A percentile compares a stretch with the other conserved stretches of the same genome.
Evolutionary conservation across 495 filamentous ascomycete species (phyloP).

Genomic region (Hypoxylon perforatum): DNA sequence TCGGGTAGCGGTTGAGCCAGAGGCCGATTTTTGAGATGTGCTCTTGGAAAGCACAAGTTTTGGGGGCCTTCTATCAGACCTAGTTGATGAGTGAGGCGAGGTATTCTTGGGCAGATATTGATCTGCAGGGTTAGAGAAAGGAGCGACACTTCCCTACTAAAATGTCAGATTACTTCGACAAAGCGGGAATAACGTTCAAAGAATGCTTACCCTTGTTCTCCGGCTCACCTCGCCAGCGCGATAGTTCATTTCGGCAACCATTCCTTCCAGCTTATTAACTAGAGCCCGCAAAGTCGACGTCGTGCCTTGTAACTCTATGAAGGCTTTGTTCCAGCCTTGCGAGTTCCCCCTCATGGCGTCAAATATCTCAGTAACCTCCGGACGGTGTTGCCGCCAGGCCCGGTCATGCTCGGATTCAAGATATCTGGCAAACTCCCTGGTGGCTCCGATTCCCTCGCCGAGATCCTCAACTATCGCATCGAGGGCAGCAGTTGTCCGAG

Average conservation of each 20-base stretch:
- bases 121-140: constrained; percentile 27
- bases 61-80: constrained; percentile 25
- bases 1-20: constrained; percentile 26
- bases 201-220: constrained; percentile 60
- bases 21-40: constrained; percentile 25
- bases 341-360: constrained; percentile 85
- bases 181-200: not conserved
- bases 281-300: constrained; percentile 68
- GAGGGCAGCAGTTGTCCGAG: constrained; percentile 77
- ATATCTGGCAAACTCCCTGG: constrained; percentile 80
- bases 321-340: constrained; percentile 83
- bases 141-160: constrained; percentile 30
- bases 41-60: constrained; percentile 27
- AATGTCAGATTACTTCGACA: constrained; percentile 19
- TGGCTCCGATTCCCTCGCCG: constrained; percentile 78
- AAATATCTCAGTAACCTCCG: constrained; percentile 71
- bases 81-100: constrained; percentile 29
- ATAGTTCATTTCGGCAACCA: constrained; percentile 81
- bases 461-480: constrained; percentile 82
- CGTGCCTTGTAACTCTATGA: constrained; percentile 74
- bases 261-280: constrained; percentile 70
- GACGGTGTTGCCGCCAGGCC: constrained; percentile 62
- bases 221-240: constrained; percentile 79
- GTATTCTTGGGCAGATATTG: constrained; percentile 31
- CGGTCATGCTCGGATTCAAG: constrained; percentile 70